These are phyloP conservation scores for Lachancea sp. DNA, from an alignment of 805 yeast genomes.

Conservation along the genomic window DNA sequence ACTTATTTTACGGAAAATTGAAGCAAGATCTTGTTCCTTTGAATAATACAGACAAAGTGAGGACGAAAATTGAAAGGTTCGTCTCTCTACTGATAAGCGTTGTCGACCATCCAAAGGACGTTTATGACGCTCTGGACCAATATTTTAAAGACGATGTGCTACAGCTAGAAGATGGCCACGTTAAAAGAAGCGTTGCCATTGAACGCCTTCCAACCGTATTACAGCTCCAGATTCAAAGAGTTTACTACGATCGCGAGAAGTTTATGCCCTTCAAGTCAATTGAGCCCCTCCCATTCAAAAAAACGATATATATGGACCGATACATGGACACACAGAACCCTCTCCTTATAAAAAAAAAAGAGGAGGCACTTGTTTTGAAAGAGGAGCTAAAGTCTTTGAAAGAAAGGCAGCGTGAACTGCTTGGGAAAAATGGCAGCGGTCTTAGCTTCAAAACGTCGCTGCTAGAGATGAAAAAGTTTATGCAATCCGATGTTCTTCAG, in stretches of 20 bases:
- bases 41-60: slow-evolving; percentile 29
- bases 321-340: slow-evolving; percentile 65
- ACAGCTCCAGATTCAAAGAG: slow-evolving; percentile 92
- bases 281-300: slow-evolving; percentile 76
- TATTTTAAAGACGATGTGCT: slow-evolving; percentile 67
- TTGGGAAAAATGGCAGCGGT: slow-evolving; percentile 44
- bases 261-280: slow-evolving; percentile 74
- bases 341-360: slow-evolving; percentile 45
- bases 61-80: slow-evolving; percentile 66
- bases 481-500: slow-evolving; percentile 40
- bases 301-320: slow-evolving; percentile 77
- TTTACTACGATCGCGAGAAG: slow-evolving; percentile 72
- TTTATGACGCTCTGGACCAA: slow-evolving; percentile 85
- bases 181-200: slow-evolving; percentile 66
- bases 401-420: slow-evolving; percentile 38
- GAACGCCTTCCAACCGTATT: slow-evolving; percentile 69
- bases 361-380: slow-evolving; percentile 56
- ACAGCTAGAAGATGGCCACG: slow-evolving; percentile 63
- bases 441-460: slow-evolving; percentile 46
- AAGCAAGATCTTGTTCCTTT: slow-evolving; percentile 65
- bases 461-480: slow-evolving; percentile 49
- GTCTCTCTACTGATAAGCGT: slow-evolving; percentile 78
- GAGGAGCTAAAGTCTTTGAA: slow-evolving; percentile 41
- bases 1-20: slow-evolving; percentile 78
- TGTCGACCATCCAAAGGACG: slow-evolving; percentile 79